phyloP scores from a whole-genome alignment of 805 yeast genomes.

The Pichia kluyveri region DNA sequence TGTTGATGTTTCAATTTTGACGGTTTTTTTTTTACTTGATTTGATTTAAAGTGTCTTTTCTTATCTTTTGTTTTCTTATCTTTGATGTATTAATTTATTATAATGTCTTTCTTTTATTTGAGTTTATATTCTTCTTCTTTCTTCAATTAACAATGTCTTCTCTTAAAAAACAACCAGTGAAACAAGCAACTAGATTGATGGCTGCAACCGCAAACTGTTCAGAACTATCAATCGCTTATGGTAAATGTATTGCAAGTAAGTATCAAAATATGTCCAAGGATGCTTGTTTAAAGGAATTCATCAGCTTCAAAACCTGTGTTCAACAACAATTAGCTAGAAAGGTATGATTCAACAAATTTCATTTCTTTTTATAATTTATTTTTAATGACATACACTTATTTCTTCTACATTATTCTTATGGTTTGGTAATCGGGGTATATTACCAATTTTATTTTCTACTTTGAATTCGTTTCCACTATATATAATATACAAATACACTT shows the following conservation, averaged over 20 bases:
- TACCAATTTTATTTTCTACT: background rate
- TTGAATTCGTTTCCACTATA: no score
- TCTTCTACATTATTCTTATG: background rate
- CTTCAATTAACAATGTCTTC: background rate
- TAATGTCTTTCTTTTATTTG: no score
- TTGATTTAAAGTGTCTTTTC: no score
- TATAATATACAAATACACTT: no score
- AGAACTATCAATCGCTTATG: conserved; percentile 33
- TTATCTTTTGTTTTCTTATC: no score
- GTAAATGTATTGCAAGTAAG: conserved; percentile 42
- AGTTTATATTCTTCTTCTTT: no score
- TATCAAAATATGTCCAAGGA: conserved; percentile 44
- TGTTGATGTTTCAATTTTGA: no score
- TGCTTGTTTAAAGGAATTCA: conserved; percentile 45
- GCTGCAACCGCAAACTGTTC: conserved; percentile 23
- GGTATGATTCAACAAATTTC: background rate
- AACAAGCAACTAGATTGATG: conserved; percentile 26
- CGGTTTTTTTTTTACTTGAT: no score
- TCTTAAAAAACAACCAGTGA: conserved; percentile 16
- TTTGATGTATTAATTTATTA: no score
- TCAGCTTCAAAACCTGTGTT: conserved; percentile 42
- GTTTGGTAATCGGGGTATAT: background rate
- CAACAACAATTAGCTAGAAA: conserved; percentile 11
- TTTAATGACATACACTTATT: background rate
- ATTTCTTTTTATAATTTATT: background rate